Percentiles rank a stretch among this genome's conserved stretches.
These are phyloP conservation scores for Pythium monospermum DNA, from an alignment of 352 stramenopile species.

Conservation along the genomic window DNA sequence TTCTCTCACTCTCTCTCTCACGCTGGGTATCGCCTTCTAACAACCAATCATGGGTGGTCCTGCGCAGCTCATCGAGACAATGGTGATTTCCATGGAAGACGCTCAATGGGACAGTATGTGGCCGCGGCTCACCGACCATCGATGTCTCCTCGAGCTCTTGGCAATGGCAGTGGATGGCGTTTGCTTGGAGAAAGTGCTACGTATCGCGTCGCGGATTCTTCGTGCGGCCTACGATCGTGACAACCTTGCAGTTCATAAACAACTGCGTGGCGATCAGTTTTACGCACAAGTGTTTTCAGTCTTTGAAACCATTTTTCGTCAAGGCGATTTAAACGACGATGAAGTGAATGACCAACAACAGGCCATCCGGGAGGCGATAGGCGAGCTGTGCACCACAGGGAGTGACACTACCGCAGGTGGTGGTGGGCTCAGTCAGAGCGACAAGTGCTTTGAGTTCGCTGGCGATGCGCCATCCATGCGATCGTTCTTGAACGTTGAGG, in stretches of 20 bases:
- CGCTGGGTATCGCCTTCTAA: too few species aligned
- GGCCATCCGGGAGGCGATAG: constrained; percentile 31
- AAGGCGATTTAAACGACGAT: neutral
- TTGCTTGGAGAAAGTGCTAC: constrained; percentile 8
- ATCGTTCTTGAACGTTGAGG: constrained; percentile 46
- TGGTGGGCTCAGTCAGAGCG: constrained; percentile 20
- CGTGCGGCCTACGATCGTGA: constrained; percentile 3
- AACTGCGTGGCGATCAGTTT: constrained; percentile 18
- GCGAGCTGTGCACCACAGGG: constrained; percentile 35
- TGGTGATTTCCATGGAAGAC: neutral
- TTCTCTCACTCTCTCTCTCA: too few species aligned
- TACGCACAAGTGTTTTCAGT: constrained; percentile 9
- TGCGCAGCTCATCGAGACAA: constrained; percentile 5
- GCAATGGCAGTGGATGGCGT: neutral
- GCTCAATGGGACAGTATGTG: constrained; percentile 7
- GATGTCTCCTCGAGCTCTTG: constrained; percentile 15
- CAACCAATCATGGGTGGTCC: neutral
- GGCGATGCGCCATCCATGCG: constrained; percentile 2
- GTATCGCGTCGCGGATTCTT: constrained; percentile 12
- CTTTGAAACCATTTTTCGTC: neutral
- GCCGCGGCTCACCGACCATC: constrained; percentile 14
- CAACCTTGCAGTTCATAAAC: constrained; percentile 14
- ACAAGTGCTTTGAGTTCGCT: constrained; percentile 45
- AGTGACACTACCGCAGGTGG: constrained; percentile 27
- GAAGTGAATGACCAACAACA: constrained; percentile 9